Base-by-base conservation (phyloP, 2,329 filamentous ascomycete genomes). In the Fusarium poae region DNA sequence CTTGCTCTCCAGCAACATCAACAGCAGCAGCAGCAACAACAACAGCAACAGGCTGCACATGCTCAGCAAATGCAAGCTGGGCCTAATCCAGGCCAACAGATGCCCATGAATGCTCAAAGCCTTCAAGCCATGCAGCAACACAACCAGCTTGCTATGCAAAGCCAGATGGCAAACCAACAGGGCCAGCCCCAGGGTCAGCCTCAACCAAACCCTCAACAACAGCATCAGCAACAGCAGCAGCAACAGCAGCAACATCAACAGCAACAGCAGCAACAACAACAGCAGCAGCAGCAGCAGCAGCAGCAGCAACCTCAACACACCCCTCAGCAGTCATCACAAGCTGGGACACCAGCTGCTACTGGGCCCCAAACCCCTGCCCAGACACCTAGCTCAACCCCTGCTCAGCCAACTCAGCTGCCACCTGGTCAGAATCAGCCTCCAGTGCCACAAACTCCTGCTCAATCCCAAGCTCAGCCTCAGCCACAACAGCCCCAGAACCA, bases 351-450 rank as follows among this genome's bases (percentile, higher is more conserved):
- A 11, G 81, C 76, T 21, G 74, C 77, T 16, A 77, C 77, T 67
- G 83, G 82, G 35, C 84, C 85, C 67, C 84, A 86, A 71, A 79
- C 81, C 32, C 79, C 79, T 50, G 80, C 85, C 27, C 86, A 88
- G 63, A 81, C 79, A 27, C 81, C 80, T 16, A 78, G 76, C 25
- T 78, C 79, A 34, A 78, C 79, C 39, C 79, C 80, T 9, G 78
- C 74, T 5, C 79, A 81, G 57, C 65, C 77, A 10, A 76, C 52
- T 29, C 73, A 75, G 52, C 61, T 74, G 42, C 66, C 73, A n/a
- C 66, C 67, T 18, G 74, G 78, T 15, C 82, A 79, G 51, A 74
- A 65, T 40, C 76, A 83, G 70, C 71, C 75, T 50, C 78, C 76
- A 13, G 68, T 69, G 55, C 79, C 78, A 21, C 77, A 77, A 42